Percentiles rank a stretch among this genome's conserved stretches.
Evolutionary conservation across 1,284 basidiomycete genomes (phyloP).

Genomic region (Tilletia indica): DNA sequence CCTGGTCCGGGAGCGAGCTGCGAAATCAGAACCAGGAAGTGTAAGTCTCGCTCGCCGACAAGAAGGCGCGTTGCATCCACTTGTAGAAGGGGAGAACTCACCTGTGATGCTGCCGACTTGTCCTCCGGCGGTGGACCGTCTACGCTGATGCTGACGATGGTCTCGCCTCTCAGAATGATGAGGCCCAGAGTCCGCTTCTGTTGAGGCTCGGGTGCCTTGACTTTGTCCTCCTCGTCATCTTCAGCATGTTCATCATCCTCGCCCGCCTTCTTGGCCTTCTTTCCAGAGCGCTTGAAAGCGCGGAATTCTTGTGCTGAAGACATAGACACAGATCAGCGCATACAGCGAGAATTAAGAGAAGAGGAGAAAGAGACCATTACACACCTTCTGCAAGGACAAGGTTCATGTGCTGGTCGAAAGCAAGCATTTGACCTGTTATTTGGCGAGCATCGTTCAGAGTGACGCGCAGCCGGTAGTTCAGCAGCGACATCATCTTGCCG

Average conservation of each 20-base stretch:
- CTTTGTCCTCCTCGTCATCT: slow-evolving; percentile 53
- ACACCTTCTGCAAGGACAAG: slow-evolving; percentile 95
- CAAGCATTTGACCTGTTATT: slow-evolving; percentile 95
- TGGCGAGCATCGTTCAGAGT: slow-evolving; percentile 97
- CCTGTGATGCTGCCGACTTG: slow-evolving; percentile 83
- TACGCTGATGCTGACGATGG: slow-evolving; percentile 88
- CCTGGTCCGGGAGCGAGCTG: slow-evolving; percentile 87
- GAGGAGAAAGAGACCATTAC: slow-evolving; percentile 55
- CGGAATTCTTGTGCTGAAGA: slow-evolving; percentile 50
- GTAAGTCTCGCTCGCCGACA: too few species aligned
- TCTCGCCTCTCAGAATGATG: slow-evolving; percentile 93
- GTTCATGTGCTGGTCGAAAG: slow-evolving; percentile 99
- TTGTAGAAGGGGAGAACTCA: slow-evolving; percentile 25
- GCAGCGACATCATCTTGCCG: slow-evolving; percentile 87
- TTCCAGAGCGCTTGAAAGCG: slow-evolving; percentile 38
- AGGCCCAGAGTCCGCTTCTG: slow-evolving; percentile 93
- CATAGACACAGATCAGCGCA: slow-evolving; percentile 10
- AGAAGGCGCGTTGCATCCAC: too few species aligned
- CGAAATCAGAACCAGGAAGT: not conserved
- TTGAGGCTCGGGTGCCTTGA: slow-evolving; percentile 72
- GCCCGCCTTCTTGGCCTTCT: slow-evolving; percentile 33
- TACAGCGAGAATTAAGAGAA: not conserved
- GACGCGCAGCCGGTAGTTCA: slow-evolving; percentile 96
- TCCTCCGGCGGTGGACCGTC: slow-evolving; percentile 91
- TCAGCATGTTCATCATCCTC: slow-evolving; percentile 27